These are phyloP conservation scores for Solanum lignicaule DNA, from an alignment of 257 asterid genomes.

Conservation along the genomic window DNA sequence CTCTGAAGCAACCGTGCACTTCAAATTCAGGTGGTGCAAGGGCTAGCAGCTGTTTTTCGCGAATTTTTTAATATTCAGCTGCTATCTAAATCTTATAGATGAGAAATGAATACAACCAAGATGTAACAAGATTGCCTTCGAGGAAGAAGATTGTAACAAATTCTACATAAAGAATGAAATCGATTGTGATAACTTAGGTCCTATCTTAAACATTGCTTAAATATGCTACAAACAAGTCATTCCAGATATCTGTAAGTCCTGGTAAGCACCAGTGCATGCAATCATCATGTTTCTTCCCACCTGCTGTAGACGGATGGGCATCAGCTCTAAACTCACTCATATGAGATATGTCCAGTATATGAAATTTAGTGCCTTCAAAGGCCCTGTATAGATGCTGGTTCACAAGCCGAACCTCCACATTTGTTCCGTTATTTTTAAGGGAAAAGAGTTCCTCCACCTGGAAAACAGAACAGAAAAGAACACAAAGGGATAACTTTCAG, in stretches of 20 bases:
- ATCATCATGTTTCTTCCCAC: conserved; percentile 82
- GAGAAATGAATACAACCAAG: neutral
- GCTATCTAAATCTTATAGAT: neutral
- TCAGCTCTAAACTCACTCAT: conserved; percentile 84
- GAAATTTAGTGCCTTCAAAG: conserved; percentile 47
- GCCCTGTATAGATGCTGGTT: conserved; percentile 56
- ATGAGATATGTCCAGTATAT: conserved; percentile 48
- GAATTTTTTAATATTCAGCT: neutral
- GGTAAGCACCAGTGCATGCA: conserved; percentile 99
- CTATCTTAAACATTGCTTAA: conserved; percentile 21
- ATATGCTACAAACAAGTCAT: conserved; percentile 61
- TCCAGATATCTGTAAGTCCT: conserved; percentile 89
- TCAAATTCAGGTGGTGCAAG: neutral
- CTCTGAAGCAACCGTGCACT: neutral
- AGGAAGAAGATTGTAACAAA: neutral
- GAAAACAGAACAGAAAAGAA: neutral
- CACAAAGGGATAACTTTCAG: neutral
- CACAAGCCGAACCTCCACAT: conserved; percentile 81
- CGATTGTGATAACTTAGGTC: neutral
- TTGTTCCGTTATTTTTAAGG: conserved; percentile 53
- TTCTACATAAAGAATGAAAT: neutral
- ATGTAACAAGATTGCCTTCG: neutral
- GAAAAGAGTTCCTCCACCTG: conserved; percentile 82
- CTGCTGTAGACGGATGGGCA: conserved; percentile 79
- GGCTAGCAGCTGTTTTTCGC: neutral